phyloP scores from a whole-genome alignment of 768 basidiomycete genomes.

The Antrodiella citrinella region DNA sequence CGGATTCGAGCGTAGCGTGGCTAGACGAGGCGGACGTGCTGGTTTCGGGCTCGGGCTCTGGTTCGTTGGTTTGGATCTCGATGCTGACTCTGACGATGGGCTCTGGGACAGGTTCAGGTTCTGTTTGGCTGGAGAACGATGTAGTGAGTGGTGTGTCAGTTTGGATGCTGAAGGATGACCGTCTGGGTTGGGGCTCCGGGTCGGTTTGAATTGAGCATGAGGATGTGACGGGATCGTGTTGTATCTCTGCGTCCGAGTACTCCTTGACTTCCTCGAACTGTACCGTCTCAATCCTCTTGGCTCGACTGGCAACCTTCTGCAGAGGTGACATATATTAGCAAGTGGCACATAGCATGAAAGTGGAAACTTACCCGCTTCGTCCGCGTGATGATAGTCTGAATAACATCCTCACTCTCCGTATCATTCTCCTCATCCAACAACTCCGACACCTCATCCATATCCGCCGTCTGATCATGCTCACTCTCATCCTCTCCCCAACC shows the following conservation, averaged over 20 bases:
- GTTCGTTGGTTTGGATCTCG: slow-evolving; percentile 61
- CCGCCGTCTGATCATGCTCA: slow-evolving; percentile 31
- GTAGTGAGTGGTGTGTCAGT: slow-evolving; percentile 33
- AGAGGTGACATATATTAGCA: not conserved
- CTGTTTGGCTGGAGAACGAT: slow-evolving; percentile 32
- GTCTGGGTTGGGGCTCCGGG: slow-evolving; percentile 40
- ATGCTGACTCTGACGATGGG: slow-evolving; percentile 28
- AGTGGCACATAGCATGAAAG: too few relatives aligned
- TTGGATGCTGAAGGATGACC: slow-evolving; percentile 44
- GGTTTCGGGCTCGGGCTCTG: slow-evolving; percentile 26
- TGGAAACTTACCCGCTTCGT: slow-evolving; percentile 53
- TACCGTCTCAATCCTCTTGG: slow-evolving; percentile 38
- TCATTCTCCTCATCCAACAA: slow-evolving; percentile 39
- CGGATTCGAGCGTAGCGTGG: slow-evolving; percentile 27
- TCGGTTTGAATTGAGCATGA: slow-evolving; percentile 54
- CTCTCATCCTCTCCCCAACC: slow-evolving; percentile 28
- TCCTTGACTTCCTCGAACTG: slow-evolving; percentile 58
- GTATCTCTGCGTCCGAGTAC: slow-evolving; percentile 66
- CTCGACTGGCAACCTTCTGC: slow-evolving; percentile 63
- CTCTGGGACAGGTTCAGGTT: slow-evolving; percentile 24
- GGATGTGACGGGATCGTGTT: slow-evolving; percentile 54
- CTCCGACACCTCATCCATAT: slow-evolving; percentile 25
- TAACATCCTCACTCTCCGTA: slow-evolving; percentile 65
- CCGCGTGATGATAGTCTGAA: slow-evolving; percentile 85
- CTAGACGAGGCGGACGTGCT: slow-evolving; percentile 39